These are phyloP conservation scores for Sporisorium sorghi DNA, from an alignment of 1,284 basidiomycete genomes.

Conservation along the genomic window DNA sequence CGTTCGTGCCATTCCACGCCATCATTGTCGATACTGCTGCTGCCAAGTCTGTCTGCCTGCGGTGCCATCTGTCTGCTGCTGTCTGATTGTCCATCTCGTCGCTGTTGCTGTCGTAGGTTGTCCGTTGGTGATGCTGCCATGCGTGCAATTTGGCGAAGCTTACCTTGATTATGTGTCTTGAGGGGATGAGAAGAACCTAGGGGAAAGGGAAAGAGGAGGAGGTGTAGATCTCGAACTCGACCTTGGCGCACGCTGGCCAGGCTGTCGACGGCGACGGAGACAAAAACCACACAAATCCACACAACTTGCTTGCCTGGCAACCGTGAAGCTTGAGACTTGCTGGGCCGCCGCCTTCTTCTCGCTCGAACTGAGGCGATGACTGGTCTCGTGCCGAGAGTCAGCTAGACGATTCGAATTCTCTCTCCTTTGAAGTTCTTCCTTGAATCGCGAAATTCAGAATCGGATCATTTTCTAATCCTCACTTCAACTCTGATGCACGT, in stretches of 20 bases:
- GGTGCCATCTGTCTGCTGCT: background rate
- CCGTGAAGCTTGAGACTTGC: background rate
- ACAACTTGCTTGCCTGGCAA: background rate
- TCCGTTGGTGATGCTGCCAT: conserved; percentile 19
- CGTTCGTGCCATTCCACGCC: background rate
- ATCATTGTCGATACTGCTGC: background rate
- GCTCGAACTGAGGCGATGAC: background rate
- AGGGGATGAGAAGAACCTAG: conserved; percentile 52
- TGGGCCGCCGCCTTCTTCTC: background rate
- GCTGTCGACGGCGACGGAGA: background rate
- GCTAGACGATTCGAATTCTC: background rate
- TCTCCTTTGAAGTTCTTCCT: background rate
- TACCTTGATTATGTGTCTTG: conserved; percentile 55
- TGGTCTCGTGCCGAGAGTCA: background rate
- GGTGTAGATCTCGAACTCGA: conserved; percentile 27
- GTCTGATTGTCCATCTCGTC: conserved; percentile 6
- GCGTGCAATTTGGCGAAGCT: conserved; percentile 30
- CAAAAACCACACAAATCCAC: background rate
- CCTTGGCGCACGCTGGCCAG: conserved; percentile 7
- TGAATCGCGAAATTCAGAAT: background rate
- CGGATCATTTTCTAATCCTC: background rate
- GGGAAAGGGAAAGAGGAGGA: conserved; percentile 27
- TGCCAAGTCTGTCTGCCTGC: conserved; percentile 4
- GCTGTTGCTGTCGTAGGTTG: conserved; percentile 10
- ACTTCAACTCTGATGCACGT: background rate